Base-by-base conservation (phyloP, 805 yeast species). In the Pichia nanzhaoensis region DNA sequence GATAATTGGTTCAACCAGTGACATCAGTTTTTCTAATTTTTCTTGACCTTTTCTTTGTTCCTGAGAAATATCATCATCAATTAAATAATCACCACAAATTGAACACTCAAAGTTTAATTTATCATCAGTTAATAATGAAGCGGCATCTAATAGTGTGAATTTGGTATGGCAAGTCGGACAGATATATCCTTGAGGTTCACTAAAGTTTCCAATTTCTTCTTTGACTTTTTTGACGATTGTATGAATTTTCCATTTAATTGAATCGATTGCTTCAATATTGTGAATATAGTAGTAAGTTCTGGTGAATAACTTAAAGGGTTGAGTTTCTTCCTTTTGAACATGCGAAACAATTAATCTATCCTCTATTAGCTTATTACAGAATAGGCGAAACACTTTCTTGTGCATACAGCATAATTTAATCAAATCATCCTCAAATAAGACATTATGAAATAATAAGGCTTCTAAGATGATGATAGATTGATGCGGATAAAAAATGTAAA, bases 231-330 rank as follows among this genome's bases (percentile, higher is more conserved):
- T 82, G 13, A 87, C 97, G 22, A 93, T 74, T 39, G 85, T 78
- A 61, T 91, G 96, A 48, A 91, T 85, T 59, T 90, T 89, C 98
- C 98, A 93, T 65, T 93, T 93, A 60, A 93, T 80, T 3, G 96
- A 80, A 66, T 93, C 99, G 34, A 93, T 86, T 0, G 98, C 95
- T 62, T 89, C 95, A 3, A 96, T 87, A 60, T 77, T 79, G 59
- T 88, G 96, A 44, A 91, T 82, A 39, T 51, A 63, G 63, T 77
- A 93, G 66, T 83, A 93, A 56, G 88, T 88, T 2, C 91, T 84
- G 55, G 90, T 75, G 39, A 81, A 79, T 45, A 83, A 76, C 50
- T 96, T 72, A 50, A 63, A 77, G 46, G 78, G 84, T 20, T 75
- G 73, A 4, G 76, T 79, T 48, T 77, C 84, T 58, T 78, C 88